These are phyloP conservation scores for Penicillium sp. DNA, from an alignment of 2,329 filamentous ascomycete genomes.

Conservation along the genomic window DNA sequence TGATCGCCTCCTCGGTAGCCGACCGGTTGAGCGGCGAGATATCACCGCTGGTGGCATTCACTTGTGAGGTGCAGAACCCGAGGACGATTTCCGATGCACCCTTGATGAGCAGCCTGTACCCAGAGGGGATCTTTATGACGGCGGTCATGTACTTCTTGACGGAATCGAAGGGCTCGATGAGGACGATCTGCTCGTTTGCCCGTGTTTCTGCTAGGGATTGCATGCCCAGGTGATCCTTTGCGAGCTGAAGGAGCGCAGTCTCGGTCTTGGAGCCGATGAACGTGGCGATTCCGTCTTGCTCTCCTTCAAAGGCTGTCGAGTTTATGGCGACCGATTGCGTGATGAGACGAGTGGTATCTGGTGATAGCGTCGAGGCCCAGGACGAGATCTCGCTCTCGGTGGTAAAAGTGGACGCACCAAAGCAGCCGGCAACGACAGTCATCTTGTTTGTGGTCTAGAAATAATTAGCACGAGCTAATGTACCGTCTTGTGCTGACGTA, in stretches of 20 bases:
- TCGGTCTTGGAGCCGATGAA: conserved; percentile 76
- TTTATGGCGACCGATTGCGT: conserved; percentile 44
- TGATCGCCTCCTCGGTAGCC: conserved; percentile 20
- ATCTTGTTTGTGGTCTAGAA: conserved; percentile 68
- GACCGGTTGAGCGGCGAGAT: not conserved
- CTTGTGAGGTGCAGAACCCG: conserved; percentile 24
- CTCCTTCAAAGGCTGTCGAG: conserved; percentile 72
- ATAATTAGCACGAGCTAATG: no score
- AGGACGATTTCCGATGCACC: conserved; percentile 44
- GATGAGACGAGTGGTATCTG: conserved; percentile 54
- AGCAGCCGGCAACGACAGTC: conserved; percentile 73
- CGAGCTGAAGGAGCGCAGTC: conserved; percentile 69
- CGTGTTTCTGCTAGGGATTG: conserved; percentile 62
- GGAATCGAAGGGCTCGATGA: conserved; percentile 72
- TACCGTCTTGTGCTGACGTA: no score
- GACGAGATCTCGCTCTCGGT: conserved; percentile 21
- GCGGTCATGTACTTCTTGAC: conserved; percentile 63
- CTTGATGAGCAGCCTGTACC: conserved; percentile 40
- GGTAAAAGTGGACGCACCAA: conserved; percentile 49
- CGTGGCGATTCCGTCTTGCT: conserved; percentile 40
- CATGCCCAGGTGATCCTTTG: conserved; percentile 67
- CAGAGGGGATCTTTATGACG: conserved; percentile 31
- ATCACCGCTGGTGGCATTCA: conserved; percentile 14
- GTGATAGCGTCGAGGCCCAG: conserved; percentile 20
- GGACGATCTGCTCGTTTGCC: conserved; percentile 58